Conservation (phyloP, 1,284 basidiomycete species). For the Heliocybe sulcata region DNA sequence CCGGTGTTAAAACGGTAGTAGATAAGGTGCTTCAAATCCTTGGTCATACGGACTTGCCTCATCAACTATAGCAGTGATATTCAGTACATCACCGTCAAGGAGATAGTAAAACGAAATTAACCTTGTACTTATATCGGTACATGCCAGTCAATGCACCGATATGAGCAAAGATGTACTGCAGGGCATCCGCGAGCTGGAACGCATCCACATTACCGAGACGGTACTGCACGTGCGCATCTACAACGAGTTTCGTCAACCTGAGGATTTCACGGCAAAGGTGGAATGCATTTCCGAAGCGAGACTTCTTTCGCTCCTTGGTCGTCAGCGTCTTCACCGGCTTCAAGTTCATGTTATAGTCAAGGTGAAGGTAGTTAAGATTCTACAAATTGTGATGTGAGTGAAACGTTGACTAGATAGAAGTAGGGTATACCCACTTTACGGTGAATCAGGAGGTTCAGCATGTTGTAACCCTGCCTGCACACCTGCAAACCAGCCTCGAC, state of each 20-base stretch:
- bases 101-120: slow-evolving; percentile 19
- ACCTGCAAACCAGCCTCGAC: slow-evolving; percentile 99
- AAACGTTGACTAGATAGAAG: not conserved
- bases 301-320: slow-evolving; percentile 99
- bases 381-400: slow-evolving; percentile 20
- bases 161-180: slow-evolving; percentile 98
- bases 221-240: slow-evolving; percentile 98
- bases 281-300: slow-evolving; percentile 99
- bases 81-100: slow-evolving; percentile 7
- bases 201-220: slow-evolving; percentile 98
- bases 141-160: slow-evolving; percentile 98
- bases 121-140: slow-evolving; percentile 99
- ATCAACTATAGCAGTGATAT: slow-evolving; percentile 56
- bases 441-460: slow-evolving; percentile 98
- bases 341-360: slow-evolving; percentile 93
- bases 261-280: slow-evolving; percentile 97
- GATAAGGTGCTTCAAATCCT: slow-evolving; percentile 97
- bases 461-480: slow-evolving; percentile 98
- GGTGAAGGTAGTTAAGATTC: slow-evolving; percentile 94
- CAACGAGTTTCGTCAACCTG: slow-evolving; percentile 95
- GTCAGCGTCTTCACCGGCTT: slow-evolving; percentile 99
- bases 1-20: slow-evolving; percentile 99
- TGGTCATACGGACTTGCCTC: slow-evolving; percentile 99
- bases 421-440: slow-evolving; percentile 64
- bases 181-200: slow-evolving; percentile 97